These are phyloP conservation scores for Candida glucosophila DNA, from an alignment of 1,139 yeast genomes.

Conservation along the genomic window DNA sequence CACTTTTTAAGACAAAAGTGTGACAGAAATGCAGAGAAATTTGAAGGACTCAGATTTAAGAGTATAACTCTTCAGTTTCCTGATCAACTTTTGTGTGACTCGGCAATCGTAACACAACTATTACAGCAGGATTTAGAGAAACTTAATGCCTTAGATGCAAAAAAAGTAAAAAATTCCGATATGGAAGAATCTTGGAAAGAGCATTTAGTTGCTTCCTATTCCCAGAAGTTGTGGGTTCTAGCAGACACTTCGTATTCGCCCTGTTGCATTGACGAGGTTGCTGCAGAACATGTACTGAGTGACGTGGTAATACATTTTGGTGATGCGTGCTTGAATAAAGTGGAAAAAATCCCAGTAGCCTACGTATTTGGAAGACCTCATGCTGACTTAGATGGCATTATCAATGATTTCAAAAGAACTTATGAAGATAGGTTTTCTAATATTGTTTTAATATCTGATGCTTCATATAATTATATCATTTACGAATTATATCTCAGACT, in stretches of 20 bases:
- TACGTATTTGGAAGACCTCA: constrained; percentile 70
- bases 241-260: constrained; percentile 96
- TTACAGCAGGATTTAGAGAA: constrained; percentile 28
- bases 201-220: constrained; percentile 1
- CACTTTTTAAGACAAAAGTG: constrained; percentile 22
- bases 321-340: constrained; percentile 83
- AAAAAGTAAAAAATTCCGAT: not conserved
- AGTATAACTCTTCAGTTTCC: constrained; percentile 86
- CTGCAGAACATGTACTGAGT: constrained; percentile 86
- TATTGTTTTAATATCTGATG: constrained; percentile 59
- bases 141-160: constrained; percentile 2
- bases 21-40: constrained; percentile 8
- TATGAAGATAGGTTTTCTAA: constrained; percentile 24
- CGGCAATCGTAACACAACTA: constrained; percentile 56
- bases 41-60: constrained; percentile 18
- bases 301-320: constrained; percentile 91
- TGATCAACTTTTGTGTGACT: constrained; percentile 67
- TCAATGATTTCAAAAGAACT: constrained; percentile 25
- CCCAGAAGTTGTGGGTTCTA: constrained; percentile 52
- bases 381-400: constrained; percentile 26
- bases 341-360: constrained; percentile 60
- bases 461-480: constrained; percentile 46
- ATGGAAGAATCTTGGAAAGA: not conserved
- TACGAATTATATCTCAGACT: constrained; percentile 23
- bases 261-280: constrained; percentile 95